Evolutionary conservation across 768 basidiomycete genomes (phyloP), one percentile per base, ranked within the genome.

Genomic region (Cystofilobasidium ferigula): DNA sequence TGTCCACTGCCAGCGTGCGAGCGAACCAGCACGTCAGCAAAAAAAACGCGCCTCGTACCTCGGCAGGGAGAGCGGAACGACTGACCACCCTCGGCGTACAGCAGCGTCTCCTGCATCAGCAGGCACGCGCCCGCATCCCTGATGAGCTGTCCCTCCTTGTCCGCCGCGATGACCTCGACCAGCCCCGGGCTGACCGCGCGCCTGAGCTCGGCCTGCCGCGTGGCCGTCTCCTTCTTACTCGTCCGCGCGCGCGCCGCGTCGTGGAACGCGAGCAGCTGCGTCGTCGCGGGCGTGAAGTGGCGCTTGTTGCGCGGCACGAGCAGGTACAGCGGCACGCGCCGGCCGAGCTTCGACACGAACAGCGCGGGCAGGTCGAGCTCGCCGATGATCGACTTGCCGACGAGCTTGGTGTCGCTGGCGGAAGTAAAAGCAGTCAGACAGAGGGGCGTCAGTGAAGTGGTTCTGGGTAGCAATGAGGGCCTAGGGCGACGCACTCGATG

Each of bases 331-430:
- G 95, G 78, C 3, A 87, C 82, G 12, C 90, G 83, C 47, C 92
- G 85, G 42, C 91, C 92, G 51, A 71, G 71, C 67, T 79, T 89
- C 85, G 24, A 85, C 77, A 45, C 79, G 42, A 72, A 73, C 34
- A 82, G 20, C 76, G 81, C 82, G 28, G 82, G 75, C 8, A 84
- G 82, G 53, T 67, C 38, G 51, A 67, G 61, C 48, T 73, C 72
- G 1, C 84, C 76, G 0, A 93, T 80, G 40, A 97, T 78, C 0
- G 85, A 84, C 78, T 93, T 94, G 18, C 83, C 80, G 38, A 87
- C 82, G 51, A 93, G 81, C 78, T 94, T 97, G 2, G 92, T 97
- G 74, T 97, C 91, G 71, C 89, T 92, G 72, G 1, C 42, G n/a
- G n/a, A n/a, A n/a, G n/a, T 5, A 61, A 43, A 16, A 24, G 9